Evolutionary conservation across 441 rosid genomes (phyloP), one percentile per base, ranked within the genome.

Genomic region (Flueggea neowawraea): DNA sequence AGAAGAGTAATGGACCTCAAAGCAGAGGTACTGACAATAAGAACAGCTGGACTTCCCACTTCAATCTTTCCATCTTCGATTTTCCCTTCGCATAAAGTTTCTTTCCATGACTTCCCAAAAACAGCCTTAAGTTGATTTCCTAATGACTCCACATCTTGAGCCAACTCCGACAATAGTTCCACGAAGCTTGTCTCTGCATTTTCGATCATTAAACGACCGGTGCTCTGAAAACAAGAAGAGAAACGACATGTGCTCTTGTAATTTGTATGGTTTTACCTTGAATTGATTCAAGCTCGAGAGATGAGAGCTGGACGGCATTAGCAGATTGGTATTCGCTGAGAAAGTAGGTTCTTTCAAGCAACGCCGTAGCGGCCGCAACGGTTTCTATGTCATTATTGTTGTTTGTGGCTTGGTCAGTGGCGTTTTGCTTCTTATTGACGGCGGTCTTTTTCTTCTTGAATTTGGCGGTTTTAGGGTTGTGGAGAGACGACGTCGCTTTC

Each of bases 231-330:
- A 0, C 57, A 55, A 41, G 57, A 13, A 14, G 5, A 59, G 32
- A 73, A 58, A 60, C 54, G 43, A 10, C 53, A 67, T 17, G 28
- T 9, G 57, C 6, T 32, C 17, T 22, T 16, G 56, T 12, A 31
- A 45, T 4, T 3, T 13, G 53, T 56, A 47, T 45, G 32, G 3
- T 14, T 13, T 12, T 43, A 89, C 94, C 95, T 70, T 69, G 73
- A 47, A 86, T 73, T 31, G 91, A 75, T 62, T 92, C 92, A 39
- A 85, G 81, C 84, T 90, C 97, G 55, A 90, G 80, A 59, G 92
- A 79, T 39, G 94, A 90, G 10, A 88, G 85, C 16, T 69, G 68
- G 7, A 92, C 62, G 54, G 69, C 81, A 73, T 76, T 81, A 73
- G 88, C 83, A 13, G 92, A 84, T 59, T 88, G 83, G 52, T 84